A percentile compares a stretch with the other conserved stretches of the same genome.
Evolutionary conservation across 352 stramenopile genomes (phyloP).

Genomic region (Pilasporangium apinafurcum): DNA sequence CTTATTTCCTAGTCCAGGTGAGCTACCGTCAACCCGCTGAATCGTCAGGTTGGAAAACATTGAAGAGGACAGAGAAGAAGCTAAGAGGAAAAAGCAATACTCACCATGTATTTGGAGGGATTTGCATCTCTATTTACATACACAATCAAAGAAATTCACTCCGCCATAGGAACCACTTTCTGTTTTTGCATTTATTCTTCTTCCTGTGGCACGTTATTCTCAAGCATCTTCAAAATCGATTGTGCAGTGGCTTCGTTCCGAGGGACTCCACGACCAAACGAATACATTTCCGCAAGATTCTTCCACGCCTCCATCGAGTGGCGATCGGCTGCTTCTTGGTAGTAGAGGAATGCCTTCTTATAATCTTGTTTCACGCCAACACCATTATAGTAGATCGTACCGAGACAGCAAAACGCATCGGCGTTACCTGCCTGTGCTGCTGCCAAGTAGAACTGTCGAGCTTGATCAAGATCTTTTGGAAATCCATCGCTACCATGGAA

Average conservation of each 20-base stretch:
- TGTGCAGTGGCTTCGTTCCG: slow-evolving; percentile 73
- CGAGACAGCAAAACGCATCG: slow-evolving; percentile 77
- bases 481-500: slow-evolving; percentile 79
- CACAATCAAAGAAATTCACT: too few relatives aligned
- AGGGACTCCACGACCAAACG: slow-evolving; percentile 59
- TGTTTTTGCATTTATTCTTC: slow-evolving; percentile 1
- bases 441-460: slow-evolving; percentile 57
- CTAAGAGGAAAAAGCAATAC: too few relatives aligned
- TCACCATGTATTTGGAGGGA: too few relatives aligned
- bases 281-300: slow-evolving; percentile 87
- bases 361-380: slow-evolving; percentile 64
- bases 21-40: too few relatives aligned
- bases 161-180: too few relatives aligned
- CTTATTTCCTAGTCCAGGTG: slow-evolving; percentile 55
- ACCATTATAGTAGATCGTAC: slow-evolving; percentile 74
- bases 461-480: slow-evolving; percentile 60
- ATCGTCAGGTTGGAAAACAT: too few relatives aligned
- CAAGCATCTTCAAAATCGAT: slow-evolving; percentile 84
- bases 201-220: slow-evolving; percentile 37
- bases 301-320: slow-evolving; percentile 86
- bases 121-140: too few relatives aligned
- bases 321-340: slow-evolving; percentile 77
- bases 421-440: slow-evolving; percentile 59
- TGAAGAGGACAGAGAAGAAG: too few relatives aligned
- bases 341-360: slow-evolving; percentile 79